A percentile compares a stretch with the other conserved stretches of the same genome.
Evolutionary conservation across 257 asterid genomes (phyloP).

Genomic region (Solanum pinnatisectum): DNA sequence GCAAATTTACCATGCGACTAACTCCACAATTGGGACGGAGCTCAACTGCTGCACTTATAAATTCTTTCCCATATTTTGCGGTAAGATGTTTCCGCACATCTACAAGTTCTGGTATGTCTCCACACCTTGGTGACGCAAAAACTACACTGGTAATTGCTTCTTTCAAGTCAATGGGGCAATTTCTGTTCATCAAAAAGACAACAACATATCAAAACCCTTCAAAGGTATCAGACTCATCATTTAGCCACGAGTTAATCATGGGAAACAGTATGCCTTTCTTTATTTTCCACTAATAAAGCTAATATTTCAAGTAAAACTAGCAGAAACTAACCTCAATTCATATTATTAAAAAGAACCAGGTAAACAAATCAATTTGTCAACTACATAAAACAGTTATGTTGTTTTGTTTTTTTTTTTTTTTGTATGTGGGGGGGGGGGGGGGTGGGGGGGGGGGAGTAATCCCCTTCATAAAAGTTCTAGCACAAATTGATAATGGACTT

Average conservation of each 20-base stretch:
- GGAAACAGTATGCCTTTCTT: not conserved
- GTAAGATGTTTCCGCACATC: conserved; percentile 70
- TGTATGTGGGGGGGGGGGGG: no score
- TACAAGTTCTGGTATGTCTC: conserved; percentile 84
- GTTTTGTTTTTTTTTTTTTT: rapidly evolving
- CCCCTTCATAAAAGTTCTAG: not conserved
- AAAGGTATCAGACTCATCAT: not conserved
- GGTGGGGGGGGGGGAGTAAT: not conserved
- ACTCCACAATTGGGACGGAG: conserved; percentile 94
- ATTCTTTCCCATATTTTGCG: conserved; percentile 87
- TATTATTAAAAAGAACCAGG: not conserved
- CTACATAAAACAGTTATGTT: not conserved
- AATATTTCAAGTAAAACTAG: not conserved
- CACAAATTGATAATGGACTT: not conserved
- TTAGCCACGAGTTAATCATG: not conserved
- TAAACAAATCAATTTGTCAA: not conserved
- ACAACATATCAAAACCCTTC: not conserved
- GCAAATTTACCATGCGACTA: conserved; percentile 66
- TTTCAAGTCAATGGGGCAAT: conserved; percentile 89
- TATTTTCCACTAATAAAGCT: not conserved
- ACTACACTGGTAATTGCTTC: conserved; percentile 85
- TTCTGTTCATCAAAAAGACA: conserved; percentile 36
- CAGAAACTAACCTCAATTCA: not conserved
- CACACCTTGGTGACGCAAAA: conserved; percentile 95
- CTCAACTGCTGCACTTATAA: conserved; percentile 68